phyloP scores from a whole-genome alignment of 208 protist species.

The Trypanosoma rangeli region DNA sequence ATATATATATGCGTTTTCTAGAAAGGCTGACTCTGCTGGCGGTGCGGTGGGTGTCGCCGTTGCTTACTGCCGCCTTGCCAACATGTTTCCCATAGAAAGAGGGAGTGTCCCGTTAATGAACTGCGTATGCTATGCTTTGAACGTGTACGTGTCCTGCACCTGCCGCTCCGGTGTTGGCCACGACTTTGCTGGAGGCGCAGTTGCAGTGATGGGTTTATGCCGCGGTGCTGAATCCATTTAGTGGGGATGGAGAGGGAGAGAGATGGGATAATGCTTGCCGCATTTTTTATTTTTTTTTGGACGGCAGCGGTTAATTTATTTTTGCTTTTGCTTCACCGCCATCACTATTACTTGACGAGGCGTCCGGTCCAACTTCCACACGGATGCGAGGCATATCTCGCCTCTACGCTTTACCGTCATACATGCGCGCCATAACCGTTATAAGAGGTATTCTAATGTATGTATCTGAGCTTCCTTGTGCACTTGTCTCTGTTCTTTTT shows the following conservation, averaged over 20 bases:
- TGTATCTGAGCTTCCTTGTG: slow-evolving; percentile 21
- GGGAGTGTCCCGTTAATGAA: slow-evolving; percentile 46
- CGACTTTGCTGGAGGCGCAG: slow-evolving; percentile 37
- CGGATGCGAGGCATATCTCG: slow-evolving; percentile 56
- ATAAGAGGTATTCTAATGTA: slow-evolving; percentile 43
- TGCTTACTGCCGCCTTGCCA: slow-evolving; percentile 33
- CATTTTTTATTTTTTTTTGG: slow-evolving; percentile 52
- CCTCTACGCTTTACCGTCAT: slow-evolving; percentile 41
- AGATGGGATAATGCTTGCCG: slow-evolving; percentile 41
- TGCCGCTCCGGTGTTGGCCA: slow-evolving; percentile 47
- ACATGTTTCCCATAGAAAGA: slow-evolving; percentile 34
- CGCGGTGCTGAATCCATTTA: slow-evolving; percentile 30
- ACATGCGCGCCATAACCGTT: too few relatives aligned
- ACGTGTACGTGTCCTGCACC: slow-evolving; percentile 53
- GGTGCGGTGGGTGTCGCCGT: slow-evolving; percentile 42
- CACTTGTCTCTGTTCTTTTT: neutral
- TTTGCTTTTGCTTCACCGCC: too few relatives aligned
- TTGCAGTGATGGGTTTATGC: slow-evolving; percentile 46
- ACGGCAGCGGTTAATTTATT: slow-evolving; percentile 45
- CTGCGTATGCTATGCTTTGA: slow-evolving; percentile 33
- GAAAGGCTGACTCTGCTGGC: slow-evolving; percentile 44
- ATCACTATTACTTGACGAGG: too few relatives aligned
- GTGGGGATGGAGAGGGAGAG: slow-evolving; percentile 41
- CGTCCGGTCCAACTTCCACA: slow-evolving; percentile 47
- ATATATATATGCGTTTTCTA: slow-evolving; percentile 50